Evolutionary conservation across 108 stramenopile genomes (phyloP).

Genomic region (Fistulifera solaris): DNA sequence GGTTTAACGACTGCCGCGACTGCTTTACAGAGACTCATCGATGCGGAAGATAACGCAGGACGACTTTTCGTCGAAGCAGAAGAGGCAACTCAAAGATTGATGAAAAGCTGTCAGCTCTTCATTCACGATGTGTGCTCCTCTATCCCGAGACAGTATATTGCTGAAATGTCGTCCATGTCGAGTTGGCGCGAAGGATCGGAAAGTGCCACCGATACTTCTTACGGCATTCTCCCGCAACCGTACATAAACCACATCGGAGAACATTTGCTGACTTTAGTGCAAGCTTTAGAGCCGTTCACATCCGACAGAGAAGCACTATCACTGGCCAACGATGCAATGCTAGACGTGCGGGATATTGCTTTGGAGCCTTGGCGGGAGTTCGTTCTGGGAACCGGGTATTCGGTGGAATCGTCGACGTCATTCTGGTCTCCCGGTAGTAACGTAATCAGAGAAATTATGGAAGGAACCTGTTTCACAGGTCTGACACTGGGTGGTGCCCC

Average conservation of each 20-base stretch:
- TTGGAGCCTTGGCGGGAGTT: conserved; percentile 73
- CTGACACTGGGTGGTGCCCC: not conserved
- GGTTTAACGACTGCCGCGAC: conserved; percentile 8
- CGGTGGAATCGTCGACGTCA: not conserved
- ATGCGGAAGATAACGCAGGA: not conserved
- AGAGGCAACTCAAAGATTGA: conserved; percentile 42
- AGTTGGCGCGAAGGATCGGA: conserved; percentile 48
- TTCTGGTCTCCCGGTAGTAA: not conserved
- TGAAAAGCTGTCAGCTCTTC: conserved; percentile 56
- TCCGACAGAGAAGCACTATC: conserved; percentile 52
- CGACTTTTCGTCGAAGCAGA: conserved; percentile 42
- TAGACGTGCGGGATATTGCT: conserved; percentile 50
- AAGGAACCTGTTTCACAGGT: not conserved
- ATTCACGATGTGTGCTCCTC: conserved; percentile 78
- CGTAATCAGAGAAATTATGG: conserved; percentile 12
- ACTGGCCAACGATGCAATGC: conserved; percentile 79
- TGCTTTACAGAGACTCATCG: conserved; percentile 31
- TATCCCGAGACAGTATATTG: conserved; percentile 53
- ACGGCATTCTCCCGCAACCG: conserved; percentile 71
- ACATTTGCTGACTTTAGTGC: conserved; percentile 78
- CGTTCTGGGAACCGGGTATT: conserved; percentile 43
- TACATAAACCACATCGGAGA: conserved; percentile 82
- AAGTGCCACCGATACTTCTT: conserved; percentile 37
- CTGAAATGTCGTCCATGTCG: conserved; percentile 54
- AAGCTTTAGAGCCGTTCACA: conserved; percentile 80